These are phyloP conservation scores for Intubia oerlemansii DNA, from an alignment of 2,329 filamentous ascomycete species.

Conservation along the genomic window DNA sequence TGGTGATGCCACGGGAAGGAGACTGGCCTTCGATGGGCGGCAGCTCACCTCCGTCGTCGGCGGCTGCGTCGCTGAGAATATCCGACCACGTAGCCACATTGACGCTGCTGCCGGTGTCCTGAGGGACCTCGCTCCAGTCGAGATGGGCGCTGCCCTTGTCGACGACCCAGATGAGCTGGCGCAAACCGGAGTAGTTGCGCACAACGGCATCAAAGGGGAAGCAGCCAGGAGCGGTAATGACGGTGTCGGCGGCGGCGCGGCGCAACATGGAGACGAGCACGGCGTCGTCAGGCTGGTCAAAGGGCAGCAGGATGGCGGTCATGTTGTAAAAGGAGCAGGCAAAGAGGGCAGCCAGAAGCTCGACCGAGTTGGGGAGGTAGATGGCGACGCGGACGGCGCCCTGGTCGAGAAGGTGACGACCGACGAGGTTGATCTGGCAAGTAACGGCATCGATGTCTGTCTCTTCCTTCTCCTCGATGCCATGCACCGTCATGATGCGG, in stretches of 20 bases:
- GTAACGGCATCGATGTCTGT: slow-evolving; percentile 55
- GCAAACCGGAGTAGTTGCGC: slow-evolving; percentile 42
- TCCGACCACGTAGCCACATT: slow-evolving; percentile 89
- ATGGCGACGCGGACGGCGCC: slow-evolving; percentile 62
- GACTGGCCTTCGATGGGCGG: slow-evolving; percentile 36
- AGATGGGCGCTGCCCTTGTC: slow-evolving; percentile 80
- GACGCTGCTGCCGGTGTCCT: slow-evolving; percentile 50
- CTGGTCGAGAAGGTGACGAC: slow-evolving; percentile 50
- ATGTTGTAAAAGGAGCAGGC: slow-evolving; percentile 80
- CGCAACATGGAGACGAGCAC: slow-evolving; percentile 48
- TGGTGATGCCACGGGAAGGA: slow-evolving; percentile 33
- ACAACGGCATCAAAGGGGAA: slow-evolving; percentile 58
- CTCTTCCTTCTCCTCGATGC: slow-evolving; percentile 31
- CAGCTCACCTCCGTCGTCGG: slow-evolving; percentile 36
- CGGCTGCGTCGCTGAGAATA: slow-evolving; percentile 51
- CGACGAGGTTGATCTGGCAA: slow-evolving; percentile 72
- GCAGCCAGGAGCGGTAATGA: slow-evolving; percentile 72
- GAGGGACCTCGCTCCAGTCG: slow-evolving; percentile 82
- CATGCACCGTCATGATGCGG: slow-evolving; percentile 59
- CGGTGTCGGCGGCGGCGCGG: slow-evolving; percentile 52
- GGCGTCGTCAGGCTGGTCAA: slow-evolving; percentile 47
- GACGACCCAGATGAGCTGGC: slow-evolving; percentile 76
- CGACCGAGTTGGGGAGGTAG: slow-evolving; percentile 82
- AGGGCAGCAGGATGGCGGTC: slow-evolving; percentile 68
- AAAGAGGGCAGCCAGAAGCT: slow-evolving; percentile 65